phyloP scores from a whole-genome alignment of 2,329 filamentous ascomycete genomes.

The Paraphoma chrysanthemicola region DNA sequence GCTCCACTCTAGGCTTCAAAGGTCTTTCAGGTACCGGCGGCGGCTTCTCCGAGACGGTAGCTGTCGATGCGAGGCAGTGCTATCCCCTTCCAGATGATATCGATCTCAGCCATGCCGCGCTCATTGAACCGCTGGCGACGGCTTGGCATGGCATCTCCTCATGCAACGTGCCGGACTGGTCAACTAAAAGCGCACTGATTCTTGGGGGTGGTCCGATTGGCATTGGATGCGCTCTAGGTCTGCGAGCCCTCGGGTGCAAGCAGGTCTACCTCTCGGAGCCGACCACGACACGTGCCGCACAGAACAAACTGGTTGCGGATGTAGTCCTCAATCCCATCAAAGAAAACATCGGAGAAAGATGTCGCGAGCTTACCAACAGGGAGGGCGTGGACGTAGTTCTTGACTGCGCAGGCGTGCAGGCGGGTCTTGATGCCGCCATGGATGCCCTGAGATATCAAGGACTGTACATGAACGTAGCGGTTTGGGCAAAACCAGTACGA shows the following conservation, averaged over 20 bases:
- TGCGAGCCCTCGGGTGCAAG: slow-evolving; percentile 26
- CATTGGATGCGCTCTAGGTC: slow-evolving; percentile 25
- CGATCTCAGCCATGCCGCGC: slow-evolving; percentile 29
- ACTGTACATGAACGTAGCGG: slow-evolving; percentile 42
- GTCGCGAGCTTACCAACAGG: slow-evolving; percentile 33
- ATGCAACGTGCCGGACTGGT: slow-evolving; percentile 15
- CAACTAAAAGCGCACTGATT: slow-evolving; percentile 23
- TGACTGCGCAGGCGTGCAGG: slow-evolving; percentile 44
- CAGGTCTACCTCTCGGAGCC: slow-evolving; percentile 37
- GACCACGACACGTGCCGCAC: slow-evolving; percentile 21
- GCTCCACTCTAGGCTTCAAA: slow-evolving; percentile 30
- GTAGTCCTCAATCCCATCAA: slow-evolving; percentile 32
- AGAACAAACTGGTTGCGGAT: slow-evolving; percentile 33
- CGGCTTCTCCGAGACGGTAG: slow-evolving; percentile 33
- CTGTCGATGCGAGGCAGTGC: slow-evolving; percentile 29
- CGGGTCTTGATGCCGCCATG: slow-evolving; percentile 37
- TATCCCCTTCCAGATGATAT: slow-evolving; percentile 30
- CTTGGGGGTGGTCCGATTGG: slow-evolving; percentile 39
- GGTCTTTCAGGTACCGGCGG: slow-evolving; percentile 35
- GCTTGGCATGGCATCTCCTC: slow-evolving; percentile 37
- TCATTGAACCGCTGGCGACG: slow-evolving; percentile 41
- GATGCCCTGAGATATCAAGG: slow-evolving; percentile 38
- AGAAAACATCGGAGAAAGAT: slow-evolving; percentile 36
- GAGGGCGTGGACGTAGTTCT: slow-evolving; percentile 44
- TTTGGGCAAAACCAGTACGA: slow-evolving; percentile 41